Evolutionary conservation across 495 filamentous ascomycete genomes (phyloP), one percentile per base, ranked within the genome.

Genomic region (Beverwykella pulmonaria): DNA sequence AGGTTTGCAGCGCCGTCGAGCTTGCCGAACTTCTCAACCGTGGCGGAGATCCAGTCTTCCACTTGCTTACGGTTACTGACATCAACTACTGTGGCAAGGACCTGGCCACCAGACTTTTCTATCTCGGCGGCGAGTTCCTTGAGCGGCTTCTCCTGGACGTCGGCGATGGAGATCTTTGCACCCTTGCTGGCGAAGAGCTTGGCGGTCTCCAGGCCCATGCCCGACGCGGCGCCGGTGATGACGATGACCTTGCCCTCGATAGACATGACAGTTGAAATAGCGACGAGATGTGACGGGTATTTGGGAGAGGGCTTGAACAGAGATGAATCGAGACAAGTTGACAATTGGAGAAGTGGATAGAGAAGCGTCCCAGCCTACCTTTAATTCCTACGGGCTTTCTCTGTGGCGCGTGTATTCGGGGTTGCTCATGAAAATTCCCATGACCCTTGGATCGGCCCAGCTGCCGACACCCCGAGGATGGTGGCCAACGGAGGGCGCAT

Each of bases 1-100:
- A 74, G 25, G 47, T 77, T 75, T 12, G 75, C 75, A 7, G 73
- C 73, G n/a, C 73, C 73, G 47, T 77, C 72, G 10, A 77, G 61
- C 55, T 69, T 66, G 34, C 75, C 75, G 41, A 71, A 73, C 47
- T 71, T 73, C 0, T 68, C 63, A 14, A 75, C 71, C 7, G 65
- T 69, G 19, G 15, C 41, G 0, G 15, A 22, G 20, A 74, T 71
- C 72, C 72, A 74, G 14, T 14, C 34, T 46, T 72, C 72, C 6
- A 72, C 69, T 22, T 39, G 19, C 25, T 61, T 52, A 1, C 63
- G 47, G 23, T 71, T 59, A n/a, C 53, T 47, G 19, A 74, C 67
- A 47, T 74, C 70, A 6, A 72, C 68, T 1, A 67, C 63, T 3
- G 53, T 54, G 19, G 60, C 27, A 12, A 63, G 29, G 63, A 67